phyloP scores from a whole-genome alignment of 1,284 basidiomycete species.

The Sporisorium reilianum region DNA sequence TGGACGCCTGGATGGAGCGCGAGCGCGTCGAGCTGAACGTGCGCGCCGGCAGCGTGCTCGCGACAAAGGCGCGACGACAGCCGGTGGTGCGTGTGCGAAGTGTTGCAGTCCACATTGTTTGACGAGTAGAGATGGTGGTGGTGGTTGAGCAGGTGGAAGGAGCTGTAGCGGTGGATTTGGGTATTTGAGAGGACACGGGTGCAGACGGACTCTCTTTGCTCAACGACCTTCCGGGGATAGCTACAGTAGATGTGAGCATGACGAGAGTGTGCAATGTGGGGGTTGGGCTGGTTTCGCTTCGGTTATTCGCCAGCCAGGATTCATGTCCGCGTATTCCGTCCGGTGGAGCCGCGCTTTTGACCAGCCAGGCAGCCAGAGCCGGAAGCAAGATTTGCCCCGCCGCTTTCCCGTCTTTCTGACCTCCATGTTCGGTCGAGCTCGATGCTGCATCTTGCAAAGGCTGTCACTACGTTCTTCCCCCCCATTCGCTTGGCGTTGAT shows the following conservation, averaged over 20 bases:
- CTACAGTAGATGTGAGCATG: too few species aligned
- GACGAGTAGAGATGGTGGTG: not conserved
- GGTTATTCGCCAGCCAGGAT: not conserved
- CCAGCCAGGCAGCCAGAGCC: too few species aligned
- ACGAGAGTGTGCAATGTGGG: not conserved
- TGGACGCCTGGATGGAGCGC: conserved; percentile 24
- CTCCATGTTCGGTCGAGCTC: not conserved
- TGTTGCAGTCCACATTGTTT: conserved; percentile 28
- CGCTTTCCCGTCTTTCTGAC: not conserved
- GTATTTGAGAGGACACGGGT: not conserved
- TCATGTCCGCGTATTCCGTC: conserved; percentile 42
- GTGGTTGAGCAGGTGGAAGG: not conserved
- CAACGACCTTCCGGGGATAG: too few species aligned
- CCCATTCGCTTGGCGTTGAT: not conserved
- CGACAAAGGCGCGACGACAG: conserved; percentile 16
- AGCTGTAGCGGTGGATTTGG: too few species aligned
- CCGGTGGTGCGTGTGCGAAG: conserved; percentile 26
- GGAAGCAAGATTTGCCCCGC: conserved; percentile 29
- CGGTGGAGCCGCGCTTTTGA: not conserved
- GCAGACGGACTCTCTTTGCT: not conserved
- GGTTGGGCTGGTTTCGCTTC: too few species aligned
- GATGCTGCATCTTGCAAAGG: too few species aligned
- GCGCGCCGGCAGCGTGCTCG: conserved; percentile 24
- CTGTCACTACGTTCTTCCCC: not conserved
- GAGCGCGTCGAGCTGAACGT: conserved; percentile 28